phyloP scores from a whole-genome alignment of 257 asterid genomes.

The Gentiana macrophylla region DNA sequence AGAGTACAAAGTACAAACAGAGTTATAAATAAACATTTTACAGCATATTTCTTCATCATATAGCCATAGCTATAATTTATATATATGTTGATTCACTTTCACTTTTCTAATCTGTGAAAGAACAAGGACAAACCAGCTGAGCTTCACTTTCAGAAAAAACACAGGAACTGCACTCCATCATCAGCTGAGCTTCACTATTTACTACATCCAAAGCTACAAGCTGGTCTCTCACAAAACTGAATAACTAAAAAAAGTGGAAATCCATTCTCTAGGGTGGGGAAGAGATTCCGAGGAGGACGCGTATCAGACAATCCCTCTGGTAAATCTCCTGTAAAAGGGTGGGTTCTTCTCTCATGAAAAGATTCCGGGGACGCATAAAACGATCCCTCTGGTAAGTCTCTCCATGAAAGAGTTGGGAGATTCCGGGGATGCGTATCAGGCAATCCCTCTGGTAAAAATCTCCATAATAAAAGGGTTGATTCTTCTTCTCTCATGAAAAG shows the following conservation, averaged over 20 bases:
- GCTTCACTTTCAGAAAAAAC: constrained; percentile 31
- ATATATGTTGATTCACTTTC: constrained; percentile 10
- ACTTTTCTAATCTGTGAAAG: constrained; percentile 21
- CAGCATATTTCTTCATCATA: neutral
- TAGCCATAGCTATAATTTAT: constrained; percentile 12
- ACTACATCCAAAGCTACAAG: constrained; percentile 71
- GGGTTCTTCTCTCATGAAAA: neutral
- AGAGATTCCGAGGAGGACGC: too few relatives aligned
- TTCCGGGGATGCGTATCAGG: too few relatives aligned
- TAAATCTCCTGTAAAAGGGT: constrained; percentile 8
- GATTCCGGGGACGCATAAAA: too few relatives aligned
- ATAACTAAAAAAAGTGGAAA: neutral
- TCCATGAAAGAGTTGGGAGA: too few relatives aligned
- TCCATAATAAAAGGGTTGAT: too few relatives aligned
- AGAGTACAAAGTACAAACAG: constrained; percentile 18
- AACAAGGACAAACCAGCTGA: constrained; percentile 74
- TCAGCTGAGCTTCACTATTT: constrained; percentile 21
- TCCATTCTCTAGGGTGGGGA: constrained; percentile 2
- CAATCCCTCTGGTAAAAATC: too few relatives aligned
- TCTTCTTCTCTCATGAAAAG: too few relatives aligned
- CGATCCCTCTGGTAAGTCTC: too few relatives aligned
- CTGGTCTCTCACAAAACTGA: constrained; percentile 34
- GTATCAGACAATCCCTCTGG: too few relatives aligned
- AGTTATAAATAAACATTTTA: constrained; percentile 15
- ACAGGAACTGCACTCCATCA: too few relatives aligned